Percentiles rank a stretch among this genome's conserved stretches.
Evolutionary conservation across 768 basidiomycete species (phyloP).

Genomic region (Cyclocybe cylindracea): DNA sequence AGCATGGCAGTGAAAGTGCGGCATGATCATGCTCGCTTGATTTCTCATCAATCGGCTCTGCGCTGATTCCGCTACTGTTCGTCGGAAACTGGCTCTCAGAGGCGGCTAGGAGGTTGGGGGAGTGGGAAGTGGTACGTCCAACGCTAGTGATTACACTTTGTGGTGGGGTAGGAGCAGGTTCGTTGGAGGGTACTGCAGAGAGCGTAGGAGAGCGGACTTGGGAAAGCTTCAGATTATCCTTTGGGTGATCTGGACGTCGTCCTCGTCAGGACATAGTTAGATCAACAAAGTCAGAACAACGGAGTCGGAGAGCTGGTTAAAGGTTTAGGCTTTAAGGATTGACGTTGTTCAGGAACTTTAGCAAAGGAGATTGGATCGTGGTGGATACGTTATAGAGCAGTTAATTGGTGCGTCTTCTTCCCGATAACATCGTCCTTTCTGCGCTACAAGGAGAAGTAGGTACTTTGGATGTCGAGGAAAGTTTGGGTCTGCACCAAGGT

Average conservation of each 20-base stretch:
- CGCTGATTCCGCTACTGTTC: too few species aligned
- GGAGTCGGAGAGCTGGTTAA: not conserved
- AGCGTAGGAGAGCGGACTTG: constrained; percentile 1
- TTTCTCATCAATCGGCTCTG: too few species aligned
- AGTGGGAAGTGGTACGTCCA: too few species aligned
- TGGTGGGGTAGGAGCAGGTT: not conserved
- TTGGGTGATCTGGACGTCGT: not conserved
- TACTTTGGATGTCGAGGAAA: not conserved
- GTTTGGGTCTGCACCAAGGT: too few species aligned
- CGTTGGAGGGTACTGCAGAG: not conserved
- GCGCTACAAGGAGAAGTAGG: not conserved
- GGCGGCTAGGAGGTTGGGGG: too few species aligned
- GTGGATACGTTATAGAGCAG: constrained; percentile 3
- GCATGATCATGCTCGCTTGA: too few species aligned
- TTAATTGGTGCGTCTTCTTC: not conserved
- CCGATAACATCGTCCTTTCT: not conserved
- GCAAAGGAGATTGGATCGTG: constrained; percentile 7
- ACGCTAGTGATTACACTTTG: not conserved
- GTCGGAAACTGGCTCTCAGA: too few species aligned
- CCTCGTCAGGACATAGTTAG: constrained; percentile 11
- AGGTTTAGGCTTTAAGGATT: not conserved
- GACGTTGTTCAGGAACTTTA: not conserved
- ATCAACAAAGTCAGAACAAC: constrained; percentile 5
- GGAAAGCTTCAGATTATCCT: too few species aligned
- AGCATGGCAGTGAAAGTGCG: too few species aligned